Evolutionary conservation across 208 protist species (phyloP).

Genomic region (Crithidia sp.): DNA sequence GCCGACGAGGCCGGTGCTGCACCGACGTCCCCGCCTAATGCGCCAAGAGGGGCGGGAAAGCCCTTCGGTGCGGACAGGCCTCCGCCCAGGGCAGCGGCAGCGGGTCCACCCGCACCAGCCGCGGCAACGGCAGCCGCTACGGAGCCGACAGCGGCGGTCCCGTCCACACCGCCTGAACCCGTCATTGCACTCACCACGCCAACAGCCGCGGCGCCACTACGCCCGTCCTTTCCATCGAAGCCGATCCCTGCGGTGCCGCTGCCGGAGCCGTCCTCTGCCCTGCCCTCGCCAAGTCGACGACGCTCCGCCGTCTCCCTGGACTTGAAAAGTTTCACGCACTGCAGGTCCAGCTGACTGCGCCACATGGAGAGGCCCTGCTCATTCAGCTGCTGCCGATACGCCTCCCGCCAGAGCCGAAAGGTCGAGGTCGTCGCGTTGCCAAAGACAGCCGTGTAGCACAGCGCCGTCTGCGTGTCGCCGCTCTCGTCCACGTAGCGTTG

Average conservation of each 20-base stretch:
- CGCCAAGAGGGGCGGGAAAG: constrained; percentile 6
- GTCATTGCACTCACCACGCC: no score
- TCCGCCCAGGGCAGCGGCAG: background rate
- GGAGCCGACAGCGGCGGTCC: no score
- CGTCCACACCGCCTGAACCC: background rate
- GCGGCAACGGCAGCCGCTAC: background rate
- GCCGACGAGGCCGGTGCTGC: constrained; percentile 13
- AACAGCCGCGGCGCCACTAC: no score
- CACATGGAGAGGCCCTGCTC: constrained; percentile 52
- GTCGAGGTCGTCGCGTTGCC: constrained; percentile 32
- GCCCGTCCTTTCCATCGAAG: background rate
- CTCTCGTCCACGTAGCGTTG: constrained; percentile 88
- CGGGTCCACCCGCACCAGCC: background rate
- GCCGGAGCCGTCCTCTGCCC: background rate
- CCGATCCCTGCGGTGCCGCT: background rate
- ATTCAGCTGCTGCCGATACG: constrained; percentile 68
- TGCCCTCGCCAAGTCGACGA: background rate
- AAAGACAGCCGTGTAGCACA: constrained; percentile 65
- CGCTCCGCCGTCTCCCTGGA: constrained; percentile 27
- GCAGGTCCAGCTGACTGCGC: constrained; percentile 68
- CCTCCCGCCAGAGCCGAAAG: constrained; percentile 64
- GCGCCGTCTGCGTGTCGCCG: constrained; percentile 69
- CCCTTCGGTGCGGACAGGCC: constrained; percentile 6
- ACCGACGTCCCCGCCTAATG: constrained; percentile 11
- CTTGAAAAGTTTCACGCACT: constrained; percentile 45